Evolutionary conservation across 805 yeast genomes (phyloP), one percentile per base, ranked within the genome.

Genomic region (Candida qinlingensis): DNA sequence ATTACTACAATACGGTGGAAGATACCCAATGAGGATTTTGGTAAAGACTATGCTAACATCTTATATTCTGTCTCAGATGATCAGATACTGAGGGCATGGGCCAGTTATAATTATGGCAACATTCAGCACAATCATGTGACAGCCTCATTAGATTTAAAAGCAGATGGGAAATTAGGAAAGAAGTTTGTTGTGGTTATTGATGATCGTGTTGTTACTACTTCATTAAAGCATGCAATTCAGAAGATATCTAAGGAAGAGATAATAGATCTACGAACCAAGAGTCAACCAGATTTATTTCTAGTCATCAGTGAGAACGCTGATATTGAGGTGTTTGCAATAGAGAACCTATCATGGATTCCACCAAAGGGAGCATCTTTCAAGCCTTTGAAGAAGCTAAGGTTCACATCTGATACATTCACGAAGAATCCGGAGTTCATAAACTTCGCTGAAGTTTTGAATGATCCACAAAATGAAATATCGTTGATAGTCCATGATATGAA

Each of bases 21-120:
- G 52, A 27, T 36, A 19, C 39, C 37, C 31, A 29, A 27, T n/a
- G 64, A 54, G 44, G 61, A 59, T 47, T 65, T 57, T 54, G 68
- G 61, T n/a, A 36, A 41, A 13, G 34, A 45, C 27, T 74, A 70
- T 39, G 73, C 74, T 13, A 77, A 81, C 48, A 71, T 78, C 1
- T 66, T 90, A 6, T 89, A 83, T 61, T 80, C 96, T 0, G 56
- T 83, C n/a, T 69, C 85, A 30, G 67, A 74, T 13, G 89, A 85
- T 56, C 67, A 74, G 6, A 70, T 73, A 9, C 59, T 91, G 40
- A 70, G 89, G 30, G 75, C 85, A 0, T 89, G 91, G 87, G 76
- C 85, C 0, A 76, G 84, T 19, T 80, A 75, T 62, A 85, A 81
- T 52, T 66, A 73, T 46, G 82, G 77, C 37, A 76, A 75, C n/a